Evolutionary conservation across 2,329 filamentous ascomycete species (phyloP), one percentile per base, ranked within the genome.

Genomic region (Ascochyta clinopodiicola): DNA sequence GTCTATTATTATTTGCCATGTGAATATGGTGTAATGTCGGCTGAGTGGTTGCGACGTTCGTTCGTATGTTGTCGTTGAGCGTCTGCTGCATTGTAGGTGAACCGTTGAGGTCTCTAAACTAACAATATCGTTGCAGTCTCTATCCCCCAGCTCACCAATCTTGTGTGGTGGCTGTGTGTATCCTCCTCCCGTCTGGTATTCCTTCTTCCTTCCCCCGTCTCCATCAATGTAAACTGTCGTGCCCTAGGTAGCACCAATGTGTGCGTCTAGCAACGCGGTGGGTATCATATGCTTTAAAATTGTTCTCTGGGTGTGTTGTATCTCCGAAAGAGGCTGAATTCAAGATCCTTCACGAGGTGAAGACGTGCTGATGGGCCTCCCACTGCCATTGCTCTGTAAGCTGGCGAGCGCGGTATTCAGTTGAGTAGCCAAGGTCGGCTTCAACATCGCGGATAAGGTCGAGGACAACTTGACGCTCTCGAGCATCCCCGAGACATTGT

Each of bases 341-440:
- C 29, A 17, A 37, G 19, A 3, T 32, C 37, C 48, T 44, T 69
- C 60, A 68, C 27, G 65, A 50, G 21, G 22, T 40, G 22, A 68
- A 60, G 24, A 59, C 51, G 19, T 60, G 56, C 38, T 72, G 65
- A 32, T 64, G 59, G 25, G 72, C 69, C 52, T 74, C 66, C 59
- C 66, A 72, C 44, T 73, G 71, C 79, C 79, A 84, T 55, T 82
- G 76, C 58, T 79, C 76, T 24, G 80, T 57, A 58, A 88, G 70
- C 60, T 85, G 81, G 57, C 81, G 75, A 24, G 85, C 81, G 34
- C 86, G 79, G 69, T 88, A 87, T 62, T 85, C 79, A 43, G 86
- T 88, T 2, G 84, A 83, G 81, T 85, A 88, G 2, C 86, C 86
- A 36, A 85, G 79, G 63, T 89, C 86, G n/a, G 72, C 75, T 69